phyloP scores from a whole-genome alignment of 129 eudicot species.

The Dittrichia graveolens region DNA sequence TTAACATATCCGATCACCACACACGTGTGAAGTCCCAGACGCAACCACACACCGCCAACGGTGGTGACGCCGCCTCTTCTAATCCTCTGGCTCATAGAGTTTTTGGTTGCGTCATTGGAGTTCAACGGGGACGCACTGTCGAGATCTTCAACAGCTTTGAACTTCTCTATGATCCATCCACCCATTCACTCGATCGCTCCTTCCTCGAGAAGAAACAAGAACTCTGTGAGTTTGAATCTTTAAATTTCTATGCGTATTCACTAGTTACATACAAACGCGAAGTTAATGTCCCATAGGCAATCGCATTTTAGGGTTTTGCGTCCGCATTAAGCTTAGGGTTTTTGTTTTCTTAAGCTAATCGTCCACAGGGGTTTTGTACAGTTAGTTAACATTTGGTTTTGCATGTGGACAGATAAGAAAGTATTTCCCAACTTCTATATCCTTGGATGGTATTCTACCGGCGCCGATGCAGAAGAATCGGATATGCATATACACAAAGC shows the following conservation, averaged over 20 bases:
- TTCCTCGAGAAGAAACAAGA: slow-evolving; percentile 92
- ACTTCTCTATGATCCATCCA: slow-evolving; percentile 61
- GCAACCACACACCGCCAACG: slow-evolving; percentile 45
- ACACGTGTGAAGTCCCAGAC: slow-evolving; percentile 84
- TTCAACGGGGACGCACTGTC: slow-evolving; percentile 88
- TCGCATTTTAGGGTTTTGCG: slow-evolving; percentile 22
- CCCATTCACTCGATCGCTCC: slow-evolving; percentile 77
- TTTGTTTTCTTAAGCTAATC: neutral
- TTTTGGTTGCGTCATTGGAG: slow-evolving; percentile 89
- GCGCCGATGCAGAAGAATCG: slow-evolving; percentile 88
- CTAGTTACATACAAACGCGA: neutral
- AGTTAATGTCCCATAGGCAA: neutral
- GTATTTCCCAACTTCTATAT: slow-evolving; percentile 88
- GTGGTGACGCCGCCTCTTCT: slow-evolving; percentile 32
- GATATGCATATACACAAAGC: slow-evolving; percentile 95
- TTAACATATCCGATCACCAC: slow-evolving; percentile 91
- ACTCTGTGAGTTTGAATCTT: slow-evolving; percentile 62
- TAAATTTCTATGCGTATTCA: neutral
- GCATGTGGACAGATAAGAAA: slow-evolving; percentile 72
- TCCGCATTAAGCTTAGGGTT: slow-evolving; percentile 6
- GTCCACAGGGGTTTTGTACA: neutral
- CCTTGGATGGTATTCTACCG: slow-evolving; percentile 97
- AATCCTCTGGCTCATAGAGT: slow-evolving; percentile 51
- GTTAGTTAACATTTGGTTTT: slow-evolving; percentile 2
- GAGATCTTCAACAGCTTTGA: slow-evolving; percentile 98